Conservation (phyloP, 176 grass and related monocot genomes). For the Eragrostis nindensis region DNA sequence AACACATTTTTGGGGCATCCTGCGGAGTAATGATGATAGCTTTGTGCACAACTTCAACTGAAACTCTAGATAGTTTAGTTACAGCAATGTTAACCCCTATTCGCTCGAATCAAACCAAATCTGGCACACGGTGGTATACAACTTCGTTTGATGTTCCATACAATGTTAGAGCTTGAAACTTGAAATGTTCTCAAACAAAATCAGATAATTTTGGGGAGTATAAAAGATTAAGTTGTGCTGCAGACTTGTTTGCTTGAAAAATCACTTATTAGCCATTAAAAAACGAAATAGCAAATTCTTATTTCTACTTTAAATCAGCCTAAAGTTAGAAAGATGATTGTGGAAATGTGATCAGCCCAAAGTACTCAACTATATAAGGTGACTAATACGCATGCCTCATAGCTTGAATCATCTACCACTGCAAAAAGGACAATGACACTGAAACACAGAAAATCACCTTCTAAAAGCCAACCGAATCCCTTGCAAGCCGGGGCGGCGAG, state of each 20-base stretch:
- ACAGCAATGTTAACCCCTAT: background rate
- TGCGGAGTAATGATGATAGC: background rate
- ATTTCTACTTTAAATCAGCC: background rate
- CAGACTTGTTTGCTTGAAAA: background rate
- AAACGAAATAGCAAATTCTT: background rate
- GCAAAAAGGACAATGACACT: background rate
- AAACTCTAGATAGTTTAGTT: background rate
- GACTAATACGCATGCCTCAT: background rate
- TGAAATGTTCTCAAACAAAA: background rate
- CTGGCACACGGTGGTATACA: background rate
- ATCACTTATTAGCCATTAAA: background rate
- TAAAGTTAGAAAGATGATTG: background rate
- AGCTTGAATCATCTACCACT: background rate
- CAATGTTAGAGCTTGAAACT: background rate
- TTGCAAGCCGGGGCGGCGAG: constrained; percentile 59
- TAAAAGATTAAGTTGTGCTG: background rate
- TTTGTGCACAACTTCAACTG: background rate
- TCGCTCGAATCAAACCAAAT: constrained; percentile 9
- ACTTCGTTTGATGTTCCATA: background rate
- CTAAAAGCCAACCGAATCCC: constrained; percentile 70
- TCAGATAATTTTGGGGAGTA: background rate
- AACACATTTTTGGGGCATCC: background rate
- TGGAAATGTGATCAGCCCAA: background rate
- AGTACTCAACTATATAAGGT: constrained; percentile 13
- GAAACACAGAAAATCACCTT: constrained; percentile 52